Evolutionary conservation across 345 rosid genomes (phyloP).

Genomic region (Brassica napus): Da-Ae NC_063441.1:12808001-12808500

Average conservation of each 20-base stretch:
- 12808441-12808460: slow-evolving; percentile 6
- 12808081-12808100: slow-evolving; percentile 99
- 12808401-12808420: slow-evolving; percentile 77
- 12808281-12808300: slow-evolving; percentile 98
- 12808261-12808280: slow-evolving; percentile 95
- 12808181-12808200: slow-evolving; percentile 95
- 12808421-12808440: background rate
- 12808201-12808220: slow-evolving; percentile 96
- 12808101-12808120: slow-evolving; percentile 99
- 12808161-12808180: slow-evolving; percentile 86
- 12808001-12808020: slow-evolving; percentile 90
- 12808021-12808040: slow-evolving; percentile 92
- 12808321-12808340: slow-evolving; percentile 89
- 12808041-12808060: slow-evolving; percentile 98
- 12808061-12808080: slow-evolving; percentile 91
- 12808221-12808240: slow-evolving; percentile 94
- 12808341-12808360: slow-evolving; percentile 82
- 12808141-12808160: slow-evolving; percentile 93
- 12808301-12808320: slow-evolving; percentile 80
- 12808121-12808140: slow-evolving; percentile 88
- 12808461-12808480: slow-evolving; percentile 3
- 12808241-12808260: slow-evolving; percentile 97
- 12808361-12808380: slow-evolving; percentile 75
- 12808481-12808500: slow-evolving; percentile 2
- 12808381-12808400: slow-evolving; percentile 84